Evolutionary conservation across 768 basidiomycete species (phyloP).

Genomic region (Wakefieldia striispora): DNA sequence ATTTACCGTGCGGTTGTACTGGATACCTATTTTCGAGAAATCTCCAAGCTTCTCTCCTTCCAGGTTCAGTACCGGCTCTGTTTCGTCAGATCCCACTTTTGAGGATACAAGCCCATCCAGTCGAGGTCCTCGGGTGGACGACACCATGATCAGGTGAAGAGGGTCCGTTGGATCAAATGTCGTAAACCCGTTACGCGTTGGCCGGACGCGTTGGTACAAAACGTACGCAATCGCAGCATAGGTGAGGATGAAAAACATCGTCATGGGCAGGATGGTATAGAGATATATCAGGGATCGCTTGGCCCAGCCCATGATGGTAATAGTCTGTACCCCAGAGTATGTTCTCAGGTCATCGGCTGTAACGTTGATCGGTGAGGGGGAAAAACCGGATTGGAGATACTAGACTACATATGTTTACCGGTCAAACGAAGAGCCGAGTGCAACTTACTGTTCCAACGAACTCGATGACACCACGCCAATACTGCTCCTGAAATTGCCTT

Average conservation of each 20-base stretch:
- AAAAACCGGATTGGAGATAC: background rate
- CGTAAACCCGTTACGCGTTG: background rate
- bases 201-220: background rate
- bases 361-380: background rate
- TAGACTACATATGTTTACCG: no score
- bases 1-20: no score
- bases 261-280: slow-evolving; percentile 3
- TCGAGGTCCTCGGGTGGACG: background rate
- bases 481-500: background rate
- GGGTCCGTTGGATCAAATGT: slow-evolving; percentile 2
- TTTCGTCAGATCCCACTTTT: no score
- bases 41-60: no score
- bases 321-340: background rate
- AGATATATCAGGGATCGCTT: background rate
- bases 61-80: no score
- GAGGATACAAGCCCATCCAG: no score
- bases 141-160: slow-evolving; percentile 1
- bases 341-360: no score
- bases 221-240: background rate
- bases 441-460: background rate
- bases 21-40: no score
- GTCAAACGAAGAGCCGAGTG: no score
- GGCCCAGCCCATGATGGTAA: slow-evolving; percentile 2
- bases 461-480: slow-evolving; percentile 4
- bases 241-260: background rate